Evolutionary conservation across 2,329 filamentous ascomycete genomes (phyloP), one percentile per base, ranked within the genome.

Genomic region (Hymenotorrendiella dingleyae): DNA sequence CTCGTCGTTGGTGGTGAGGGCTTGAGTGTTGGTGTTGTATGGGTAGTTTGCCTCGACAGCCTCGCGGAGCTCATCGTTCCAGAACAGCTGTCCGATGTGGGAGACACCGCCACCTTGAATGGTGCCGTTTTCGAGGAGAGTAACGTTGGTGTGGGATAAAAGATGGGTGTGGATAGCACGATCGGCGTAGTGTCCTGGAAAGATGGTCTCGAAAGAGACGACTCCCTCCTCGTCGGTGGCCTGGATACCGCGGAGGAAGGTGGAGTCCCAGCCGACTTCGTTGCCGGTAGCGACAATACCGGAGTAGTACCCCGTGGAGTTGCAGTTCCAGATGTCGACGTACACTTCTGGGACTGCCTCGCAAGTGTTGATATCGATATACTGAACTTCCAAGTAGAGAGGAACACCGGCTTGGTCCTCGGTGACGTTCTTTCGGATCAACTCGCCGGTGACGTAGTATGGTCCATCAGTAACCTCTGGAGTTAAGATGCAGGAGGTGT

Each of bases 51-150:
- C 58, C 47, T 78, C 71, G 42, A 82, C 74, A 28, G 64, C 49
- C 20, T 54, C 53, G 50, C 77, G 70, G 8, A 84, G 70, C 48
- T 68, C 65, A 57, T 82, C 73, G 58, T 82, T 77, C 58, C 80
- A 79, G 68, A 79, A 84, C 38, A 80, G 56, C 58, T 85, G 80
- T 14, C 80, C 79, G 28, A 82, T 69, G 62, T 84, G 78, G 6
- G 73, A 70, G 44, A 75, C 69, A 38, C 63, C 67, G 12, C 67
- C 66, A 46, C 68, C 72, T 29, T 62, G 60, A 48, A 76, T 74
- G 41, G 71, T 73, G 55, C 72, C 53, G 56, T 71, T 71, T 16
- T 56, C 33, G 27, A 56, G 48, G 20, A 59, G 45, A 1, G 60
- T 65, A 11, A 62, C 65, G 46, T 64, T 61, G 26, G 60, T 45